A percentile compares a stretch with the other conserved stretches of the same genome.
phyloP scores from a whole-genome alignment of 176 grass and related monocot species.

The Cenchrus americanus region DNA sequence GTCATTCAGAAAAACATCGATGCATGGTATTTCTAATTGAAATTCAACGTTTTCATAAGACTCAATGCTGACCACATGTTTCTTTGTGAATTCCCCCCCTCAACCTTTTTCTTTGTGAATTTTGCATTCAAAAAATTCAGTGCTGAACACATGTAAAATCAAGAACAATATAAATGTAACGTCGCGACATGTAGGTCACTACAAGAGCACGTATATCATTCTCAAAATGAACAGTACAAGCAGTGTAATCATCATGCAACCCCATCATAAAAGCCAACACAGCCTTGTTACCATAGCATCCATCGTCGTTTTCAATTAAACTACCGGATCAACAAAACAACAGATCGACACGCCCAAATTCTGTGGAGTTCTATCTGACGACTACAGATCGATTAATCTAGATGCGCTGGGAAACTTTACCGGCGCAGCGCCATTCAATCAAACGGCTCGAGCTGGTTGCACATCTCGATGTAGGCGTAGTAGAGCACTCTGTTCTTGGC shows the following conservation, averaged over 20 bases:
- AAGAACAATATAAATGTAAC: background rate
- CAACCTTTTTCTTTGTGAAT: too few relatives aligned
- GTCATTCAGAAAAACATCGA: too few relatives aligned
- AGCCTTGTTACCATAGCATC: background rate
- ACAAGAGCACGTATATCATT: too few relatives aligned
- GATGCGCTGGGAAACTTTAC: background rate
- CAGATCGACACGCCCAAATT: background rate
- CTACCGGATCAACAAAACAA: background rate
- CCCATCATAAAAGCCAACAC: background rate
- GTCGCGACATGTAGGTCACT: too few relatives aligned
- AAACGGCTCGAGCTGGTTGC: constrained; percentile 57
- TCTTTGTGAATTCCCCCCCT: background rate
- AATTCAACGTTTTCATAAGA: background rate
- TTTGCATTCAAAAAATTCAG: background rate
- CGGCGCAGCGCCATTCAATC: background rate
- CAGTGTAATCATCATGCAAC: background rate
- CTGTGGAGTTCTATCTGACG: too few relatives aligned
- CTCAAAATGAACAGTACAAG: background rate
- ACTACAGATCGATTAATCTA: background rate
- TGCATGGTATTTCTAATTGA: too few relatives aligned
- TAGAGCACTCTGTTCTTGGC: constrained; percentile 79
- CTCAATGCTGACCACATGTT: background rate
- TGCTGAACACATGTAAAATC: background rate
- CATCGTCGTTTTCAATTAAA: background rate
- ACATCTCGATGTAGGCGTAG: constrained; percentile 55